Evolutionary conservation across 202 grass and related monocot species (phyloP), one percentile per base, ranked within the genome.

Genomic region (Saccharum hybrid): DNA sequence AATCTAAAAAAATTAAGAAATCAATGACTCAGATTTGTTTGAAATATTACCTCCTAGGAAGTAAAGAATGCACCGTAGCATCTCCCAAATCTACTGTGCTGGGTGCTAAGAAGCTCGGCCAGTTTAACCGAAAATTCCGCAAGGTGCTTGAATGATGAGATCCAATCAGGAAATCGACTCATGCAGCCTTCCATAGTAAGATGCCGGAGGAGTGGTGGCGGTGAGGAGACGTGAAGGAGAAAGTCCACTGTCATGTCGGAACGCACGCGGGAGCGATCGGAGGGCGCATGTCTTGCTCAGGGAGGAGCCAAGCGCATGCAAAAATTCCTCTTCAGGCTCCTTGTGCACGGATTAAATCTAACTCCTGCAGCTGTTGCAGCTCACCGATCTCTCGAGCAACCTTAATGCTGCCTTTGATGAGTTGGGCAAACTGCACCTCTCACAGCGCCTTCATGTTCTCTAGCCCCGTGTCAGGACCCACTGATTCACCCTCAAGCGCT

Each of bases 401-500:
- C 15, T 67, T 1, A 15, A 67, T 3, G 0, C 49, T 6, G 6
- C 7, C 18, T 8, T 2, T 34, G 33, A 34, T 34, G 33, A 34
- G 33, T 34, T 34, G 33, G 4, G 18, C 0, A 1, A 5, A 1
- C 1, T 34, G 3, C 16, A 68, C 18, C 18, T 67, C 70, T 26
- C 43, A 43, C 23, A 72, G 3, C 2, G 70, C 70, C 70, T 72
- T 72, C 70, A 51, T 72, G 23, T 72, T 72, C 26, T 14, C 26
- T 16, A 80, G 6, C 0, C 77, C 77, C 0, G 30, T 51, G 45
- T 45, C 10, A 79, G 5, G 2, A 1, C 0, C 76, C 76, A 79
- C 0, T 0, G 0, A 1, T 0, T 0, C 16, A 0, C 16, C 63
- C 0, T 21, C 10, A 67, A 3, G 3, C 6, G 6, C 77, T 67